Base-by-base conservation (phyloP, 306 rosid species). In the Dryas alaskensis region DNA sequence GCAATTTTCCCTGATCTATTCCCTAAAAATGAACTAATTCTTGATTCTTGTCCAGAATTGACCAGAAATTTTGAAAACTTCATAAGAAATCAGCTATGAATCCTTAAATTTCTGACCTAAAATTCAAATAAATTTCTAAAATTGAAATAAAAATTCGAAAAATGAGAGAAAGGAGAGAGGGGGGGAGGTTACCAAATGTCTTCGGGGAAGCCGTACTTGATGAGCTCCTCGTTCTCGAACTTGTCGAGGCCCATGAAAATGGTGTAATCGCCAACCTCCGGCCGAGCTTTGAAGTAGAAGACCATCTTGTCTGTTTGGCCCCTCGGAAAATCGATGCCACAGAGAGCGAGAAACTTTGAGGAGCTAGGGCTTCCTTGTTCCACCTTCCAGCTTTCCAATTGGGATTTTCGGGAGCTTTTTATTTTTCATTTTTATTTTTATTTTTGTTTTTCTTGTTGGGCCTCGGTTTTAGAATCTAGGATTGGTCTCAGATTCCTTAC, bases 161-260 rank as follows among this genome's bases (percentile, higher is more conserved):
- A 72, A 14, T 55, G n/a, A 19, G 62, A 50, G 7, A 19, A 64
- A 47, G 2, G 70, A 67, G 25, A 9, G 17, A 17, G 25, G 7
- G 71, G 71, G 10, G 6, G 6, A 69, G 67, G 49, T 69, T 86
- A 92, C 99, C 99, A 95, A 65, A 95, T 82, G 73, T 95, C 99
- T 85, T 95, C 99, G 59, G 86, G 84, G 70, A 95, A 90, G 70
- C 98, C 99, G 53, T 86, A 95, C 78, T 90, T 95, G 92, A 95
- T 95, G 83, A 95, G 99, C 81, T 95, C 99, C 86, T 95, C 99
- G 67, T 95, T 95, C 92, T 95, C 99, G 85, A 25, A 73, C 83
- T 95, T 95, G 87, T 95, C 99, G 65, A 92, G 99, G 1, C 99
- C 99, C 99, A 95, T 95, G 92, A 95, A 92, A 80, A 95, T 92